phyloP scores from a whole-genome alignment of 108 stramenopile genomes.

The Nitzschia sp. region DNA sequence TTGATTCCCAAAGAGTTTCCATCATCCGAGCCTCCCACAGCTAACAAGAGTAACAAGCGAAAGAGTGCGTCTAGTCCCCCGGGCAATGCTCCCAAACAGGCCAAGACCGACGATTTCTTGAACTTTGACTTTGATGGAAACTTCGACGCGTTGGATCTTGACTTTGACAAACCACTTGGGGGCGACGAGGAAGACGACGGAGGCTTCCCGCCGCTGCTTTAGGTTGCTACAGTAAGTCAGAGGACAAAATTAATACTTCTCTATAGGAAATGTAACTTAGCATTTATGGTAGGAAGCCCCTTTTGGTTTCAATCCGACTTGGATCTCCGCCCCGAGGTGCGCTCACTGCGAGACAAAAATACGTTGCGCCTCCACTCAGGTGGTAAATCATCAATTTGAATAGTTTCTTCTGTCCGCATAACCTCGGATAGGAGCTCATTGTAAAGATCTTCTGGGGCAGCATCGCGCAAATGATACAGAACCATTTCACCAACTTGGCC shows the following conservation, averaged over 20 bases:
- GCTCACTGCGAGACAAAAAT: not conserved
- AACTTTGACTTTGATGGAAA: constrained; percentile 9
- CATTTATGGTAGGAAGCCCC: not conserved
- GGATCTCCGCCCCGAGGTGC: not conserved
- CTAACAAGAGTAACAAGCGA: constrained; percentile 20
- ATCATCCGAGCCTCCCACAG: constrained; percentile 30
- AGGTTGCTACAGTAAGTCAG: no score
- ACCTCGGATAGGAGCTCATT: constrained; percentile 45
- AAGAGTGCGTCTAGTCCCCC: not conserved
- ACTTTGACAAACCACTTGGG: constrained; percentile 34
- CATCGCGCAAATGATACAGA: constrained; percentile 51
- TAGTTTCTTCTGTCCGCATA: not conserved
- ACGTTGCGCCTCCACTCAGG: constrained; percentile 31
- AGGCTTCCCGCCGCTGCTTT: constrained; percentile 15
- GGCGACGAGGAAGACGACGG: constrained; percentile 15
- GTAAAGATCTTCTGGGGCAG: constrained; percentile 54
- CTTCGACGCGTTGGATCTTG: constrained; percentile 37
- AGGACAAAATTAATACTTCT: no score
- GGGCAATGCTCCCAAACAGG: not conserved
- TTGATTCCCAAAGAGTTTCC: constrained; percentile 68
- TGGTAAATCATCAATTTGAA: constrained; percentile 28
- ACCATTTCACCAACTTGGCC: constrained; percentile 72
- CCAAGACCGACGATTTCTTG: not conserved
- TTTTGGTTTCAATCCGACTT: not conserved
- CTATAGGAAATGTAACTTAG: no score